phyloP scores from a whole-genome alignment of 2,329 filamentous ascomycete genomes.

The Chaetomiaceae sp. region DNA sequence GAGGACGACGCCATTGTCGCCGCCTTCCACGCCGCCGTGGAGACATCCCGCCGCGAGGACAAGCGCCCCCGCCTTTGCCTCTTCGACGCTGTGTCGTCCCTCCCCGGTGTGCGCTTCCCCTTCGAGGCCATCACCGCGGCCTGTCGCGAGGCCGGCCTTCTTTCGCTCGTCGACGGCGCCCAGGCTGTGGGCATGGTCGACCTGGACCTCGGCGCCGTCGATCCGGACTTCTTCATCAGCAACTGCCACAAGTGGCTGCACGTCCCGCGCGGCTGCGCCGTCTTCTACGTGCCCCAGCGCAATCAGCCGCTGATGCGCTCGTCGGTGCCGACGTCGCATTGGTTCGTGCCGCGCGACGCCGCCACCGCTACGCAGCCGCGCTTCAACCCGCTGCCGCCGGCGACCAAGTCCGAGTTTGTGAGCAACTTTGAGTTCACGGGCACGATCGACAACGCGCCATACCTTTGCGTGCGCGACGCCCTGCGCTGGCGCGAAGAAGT shows the following conservation, averaged over 20 bases:
- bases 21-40: slow-evolving; percentile 55
- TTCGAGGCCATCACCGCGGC: slow-evolving; percentile 60
- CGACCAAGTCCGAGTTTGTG: slow-evolving; percentile 54
- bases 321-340: slow-evolving; percentile 74
- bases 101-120: slow-evolving; percentile 74
- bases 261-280: slow-evolving; percentile 70
- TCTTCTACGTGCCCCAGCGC: slow-evolving; percentile 69
- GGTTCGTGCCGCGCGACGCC: slow-evolving; percentile 51
- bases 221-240: slow-evolving; percentile 79
- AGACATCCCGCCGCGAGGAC: slow-evolving; percentile 45
- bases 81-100: slow-evolving; percentile 74
- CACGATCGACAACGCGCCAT: slow-evolving; percentile 67
- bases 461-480: slow-evolving; percentile 64
- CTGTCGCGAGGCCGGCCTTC: slow-evolving; percentile 60
- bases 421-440: slow-evolving; percentile 70
- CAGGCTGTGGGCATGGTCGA: slow-evolving; percentile 77
- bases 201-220: slow-evolving; percentile 58
- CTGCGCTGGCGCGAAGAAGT: slow-evolving; percentile 62
- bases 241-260: slow-evolving; percentile 93
- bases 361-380: slow-evolving; percentile 18
- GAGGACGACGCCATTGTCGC: slow-evolving; percentile 60
- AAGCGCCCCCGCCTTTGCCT: slow-evolving; percentile 61
- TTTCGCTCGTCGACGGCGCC: slow-evolving; percentile 76
- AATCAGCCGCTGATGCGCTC: slow-evolving; percentile 72
- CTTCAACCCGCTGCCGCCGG: slow-evolving; percentile 38